Evolutionary conservation across 371 early-diverging fungal species (phyloP).

Genomic region (Apophysomyces elegans): DNA sequence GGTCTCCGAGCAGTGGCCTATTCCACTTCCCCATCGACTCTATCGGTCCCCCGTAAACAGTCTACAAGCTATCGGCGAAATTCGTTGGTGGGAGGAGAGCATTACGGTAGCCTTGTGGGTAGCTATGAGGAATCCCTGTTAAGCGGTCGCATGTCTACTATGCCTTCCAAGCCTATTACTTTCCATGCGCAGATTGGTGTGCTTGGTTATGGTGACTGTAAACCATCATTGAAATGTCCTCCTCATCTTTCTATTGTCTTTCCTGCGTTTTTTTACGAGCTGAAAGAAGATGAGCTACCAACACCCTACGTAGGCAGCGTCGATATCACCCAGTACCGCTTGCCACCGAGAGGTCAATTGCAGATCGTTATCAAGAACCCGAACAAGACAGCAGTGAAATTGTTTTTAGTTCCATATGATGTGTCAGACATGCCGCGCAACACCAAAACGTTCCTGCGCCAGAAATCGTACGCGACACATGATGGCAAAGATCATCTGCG

Average conservation of each 20-base stretch:
- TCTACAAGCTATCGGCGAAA: slow-evolving; percentile 12
- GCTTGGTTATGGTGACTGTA: slow-evolving; percentile 65
- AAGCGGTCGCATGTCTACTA: slow-evolving; percentile 81
- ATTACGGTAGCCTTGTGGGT: slow-evolving; percentile 71
- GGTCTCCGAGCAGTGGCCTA: slow-evolving; percentile 30
- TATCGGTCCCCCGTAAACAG: slow-evolving; percentile 7
- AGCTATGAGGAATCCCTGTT: slow-evolving; percentile 85
- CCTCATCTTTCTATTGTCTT: slow-evolving; percentile 71
- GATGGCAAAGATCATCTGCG: slow-evolving; percentile 40
- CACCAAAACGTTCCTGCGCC: slow-evolving; percentile 82
- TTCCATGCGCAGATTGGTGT: slow-evolving; percentile 80
- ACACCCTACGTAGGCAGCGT: slow-evolving; percentile 62
- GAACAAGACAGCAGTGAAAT: slow-evolving; percentile 77
- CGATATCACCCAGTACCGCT: slow-evolving; percentile 56
- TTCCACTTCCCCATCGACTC: slow-evolving; percentile 37
- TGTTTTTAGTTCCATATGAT: slow-evolving; percentile 84
- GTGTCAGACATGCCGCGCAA: slow-evolving; percentile 75
- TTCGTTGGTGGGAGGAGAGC: slow-evolving; percentile 21
- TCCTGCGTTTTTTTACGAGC: slow-evolving; percentile 78
- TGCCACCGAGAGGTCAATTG: slow-evolving; percentile 81
- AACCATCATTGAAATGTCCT: slow-evolving; percentile 67
- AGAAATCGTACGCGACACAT: slow-evolving; percentile 64
- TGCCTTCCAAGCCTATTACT: slow-evolving; percentile 76
- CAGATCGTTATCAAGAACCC: slow-evolving; percentile 88
- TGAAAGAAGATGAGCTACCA: slow-evolving; percentile 48